A percentile compares a stretch with the other conserved stretches of the same genome.
phyloP scores from a whole-genome alignment of 345 rosid species.

The Eucalyptus rudis region DNA sequence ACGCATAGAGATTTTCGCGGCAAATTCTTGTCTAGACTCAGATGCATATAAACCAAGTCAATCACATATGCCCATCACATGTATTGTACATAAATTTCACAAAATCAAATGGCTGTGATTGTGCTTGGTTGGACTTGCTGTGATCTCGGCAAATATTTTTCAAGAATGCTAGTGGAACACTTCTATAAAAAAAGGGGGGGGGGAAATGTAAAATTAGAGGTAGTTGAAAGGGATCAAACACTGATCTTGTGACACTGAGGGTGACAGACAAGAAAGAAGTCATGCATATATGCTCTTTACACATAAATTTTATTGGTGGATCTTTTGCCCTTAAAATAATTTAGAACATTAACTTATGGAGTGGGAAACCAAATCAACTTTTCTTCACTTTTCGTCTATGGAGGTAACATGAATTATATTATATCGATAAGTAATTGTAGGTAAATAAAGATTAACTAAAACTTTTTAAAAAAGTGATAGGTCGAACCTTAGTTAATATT shows the following conservation, averaged over 20 bases:
- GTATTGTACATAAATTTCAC: not conserved
- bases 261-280: not conserved
- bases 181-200: not conserved
- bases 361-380: not conserved
- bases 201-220: not conserved
- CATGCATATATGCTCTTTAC: not conserved
- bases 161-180: not conserved
- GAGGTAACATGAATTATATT: not conserved
- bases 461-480: not conserved
- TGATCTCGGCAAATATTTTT: not conserved
- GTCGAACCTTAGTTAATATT: accelerated
- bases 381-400: not conserved
- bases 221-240: not conserved
- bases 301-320: not conserved
- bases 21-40: not conserved
- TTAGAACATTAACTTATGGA: too few relatives aligned
- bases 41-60: not conserved
- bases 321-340: too few relatives aligned
- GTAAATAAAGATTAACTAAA: not conserved
- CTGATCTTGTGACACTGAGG: not conserved
- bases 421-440: not conserved
- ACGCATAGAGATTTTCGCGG: not conserved
- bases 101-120: not conserved
- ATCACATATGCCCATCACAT: not conserved
- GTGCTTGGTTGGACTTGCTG: not conserved